Percentiles rank a stretch among this genome's conserved stretches.
Evolutionary conservation across 768 basidiomycete genomes (phyloP).

Genomic region (Xerocomus potaroensis): DNA sequence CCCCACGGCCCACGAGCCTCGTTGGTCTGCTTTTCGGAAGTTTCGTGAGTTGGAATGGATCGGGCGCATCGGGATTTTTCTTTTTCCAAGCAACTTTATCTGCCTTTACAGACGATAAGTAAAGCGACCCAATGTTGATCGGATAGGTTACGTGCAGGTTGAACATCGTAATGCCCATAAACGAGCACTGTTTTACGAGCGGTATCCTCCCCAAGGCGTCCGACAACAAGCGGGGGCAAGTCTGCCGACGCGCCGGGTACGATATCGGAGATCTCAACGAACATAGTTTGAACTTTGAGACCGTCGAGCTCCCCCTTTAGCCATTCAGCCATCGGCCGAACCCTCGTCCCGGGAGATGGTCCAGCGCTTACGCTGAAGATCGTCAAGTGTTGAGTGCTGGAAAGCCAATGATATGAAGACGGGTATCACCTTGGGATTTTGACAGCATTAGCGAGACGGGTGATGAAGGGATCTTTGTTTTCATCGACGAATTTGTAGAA

Average conservation of each 20-base stretch:
- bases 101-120: neutral
- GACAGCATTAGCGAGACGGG: too few relatives aligned
- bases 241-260: neutral
- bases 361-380: neutral
- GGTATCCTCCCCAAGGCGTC: neutral
- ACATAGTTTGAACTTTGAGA: neutral
- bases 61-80: neutral
- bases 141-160: neutral
- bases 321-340: neutral
- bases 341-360: neutral
- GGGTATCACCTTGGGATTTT: too few relatives aligned
- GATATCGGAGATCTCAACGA: neutral
- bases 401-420: too few relatives aligned
- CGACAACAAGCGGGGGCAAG: neutral
- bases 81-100: neutral
- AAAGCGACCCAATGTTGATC: neutral
- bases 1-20: conserved; percentile 75
- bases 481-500: too few relatives aligned
- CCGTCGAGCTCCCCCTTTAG: neutral
- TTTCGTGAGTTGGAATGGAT: neutral
- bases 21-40: neutral
- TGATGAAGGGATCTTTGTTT: too few relatives aligned
- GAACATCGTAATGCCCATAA: neutral
- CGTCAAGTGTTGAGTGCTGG: too few relatives aligned
- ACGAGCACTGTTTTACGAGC: neutral